Percentiles rank a stretch among this genome's conserved stretches.
Evolutionary conservation across 1,284 basidiomycete species (phyloP).

Genomic region (Pholiota adiposa): DNA sequence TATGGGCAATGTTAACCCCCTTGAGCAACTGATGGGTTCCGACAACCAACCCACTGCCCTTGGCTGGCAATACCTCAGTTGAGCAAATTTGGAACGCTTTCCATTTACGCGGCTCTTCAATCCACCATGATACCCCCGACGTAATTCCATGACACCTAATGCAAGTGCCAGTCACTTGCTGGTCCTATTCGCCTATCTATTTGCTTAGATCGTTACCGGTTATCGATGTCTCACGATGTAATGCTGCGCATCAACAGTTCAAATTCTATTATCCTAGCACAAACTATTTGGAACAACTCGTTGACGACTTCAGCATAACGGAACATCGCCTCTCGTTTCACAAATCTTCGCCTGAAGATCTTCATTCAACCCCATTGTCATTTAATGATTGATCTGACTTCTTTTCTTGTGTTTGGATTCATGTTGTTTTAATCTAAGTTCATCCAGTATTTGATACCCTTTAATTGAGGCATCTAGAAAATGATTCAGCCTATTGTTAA

Average conservation of each 20-base stretch:
- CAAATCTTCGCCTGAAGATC: not conserved
- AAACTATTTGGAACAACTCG: not conserved
- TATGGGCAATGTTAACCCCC: constrained; percentile 69
- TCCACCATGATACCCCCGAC: constrained; percentile 24
- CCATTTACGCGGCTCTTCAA: constrained; percentile 12
- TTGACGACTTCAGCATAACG: not conserved
- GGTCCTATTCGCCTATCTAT: constrained; percentile 12
- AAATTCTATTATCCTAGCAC: constrained; percentile 13
- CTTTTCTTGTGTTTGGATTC: not conserved
- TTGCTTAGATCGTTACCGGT: constrained; percentile 26
- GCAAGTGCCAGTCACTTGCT: constrained; percentile 25
- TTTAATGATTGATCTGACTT: not conserved
- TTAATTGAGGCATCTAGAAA: not conserved
- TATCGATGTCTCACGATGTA: constrained; percentile 23
- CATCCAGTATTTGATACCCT: not conserved
- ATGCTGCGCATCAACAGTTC: constrained; percentile 24
- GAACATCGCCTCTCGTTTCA: not conserved
- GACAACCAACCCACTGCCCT: constrained; percentile 53
- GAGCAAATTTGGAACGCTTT: constrained; percentile 15
- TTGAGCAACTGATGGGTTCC: constrained; percentile 56
- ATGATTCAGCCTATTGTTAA: no score
- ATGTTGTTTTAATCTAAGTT: not conserved
- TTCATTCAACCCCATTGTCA: not conserved
- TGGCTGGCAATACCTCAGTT: constrained; percentile 45
- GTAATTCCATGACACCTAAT: constrained; percentile 19